These are phyloP conservation scores for Sindora glabra DNA, from an alignment of 306 rosid genomes.

Conservation along the genomic window DNA sequence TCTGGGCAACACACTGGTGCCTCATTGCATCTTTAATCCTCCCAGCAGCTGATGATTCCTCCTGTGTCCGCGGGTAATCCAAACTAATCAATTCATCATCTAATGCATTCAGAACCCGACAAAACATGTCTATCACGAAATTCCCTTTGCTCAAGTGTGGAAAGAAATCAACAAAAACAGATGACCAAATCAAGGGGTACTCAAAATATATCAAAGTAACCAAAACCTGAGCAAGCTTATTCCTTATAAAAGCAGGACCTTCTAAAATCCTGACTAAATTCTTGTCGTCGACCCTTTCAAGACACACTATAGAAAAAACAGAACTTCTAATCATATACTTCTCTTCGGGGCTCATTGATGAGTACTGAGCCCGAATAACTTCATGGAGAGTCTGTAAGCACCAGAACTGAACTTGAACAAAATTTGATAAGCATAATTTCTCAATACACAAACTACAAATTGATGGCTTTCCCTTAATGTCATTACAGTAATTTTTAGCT, in stretches of 20 bases:
- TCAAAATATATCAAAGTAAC: conserved; percentile 73
- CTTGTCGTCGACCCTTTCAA: conserved; percentile 48
- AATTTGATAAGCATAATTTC: conserved; percentile 55
- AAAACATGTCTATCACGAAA: conserved; percentile 81
- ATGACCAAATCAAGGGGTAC: conserved; percentile 76
- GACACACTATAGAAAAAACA: conserved; percentile 69
- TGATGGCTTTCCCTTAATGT: conserved; percentile 55
- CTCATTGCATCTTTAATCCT: conserved; percentile 86
- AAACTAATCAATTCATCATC: conserved; percentile 81
- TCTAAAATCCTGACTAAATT: conserved; percentile 54
- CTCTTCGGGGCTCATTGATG: conserved; percentile 59
- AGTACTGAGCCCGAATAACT: conserved; percentile 57
- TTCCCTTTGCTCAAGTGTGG: conserved; percentile 69
- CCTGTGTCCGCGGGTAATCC: conserved; percentile 70
- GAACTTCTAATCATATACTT: conserved; percentile 63
- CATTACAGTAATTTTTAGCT: conserved; percentile 58
- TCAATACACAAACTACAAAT: conserved; percentile 70
- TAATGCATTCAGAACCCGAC: conserved; percentile 78
- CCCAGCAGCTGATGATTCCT: conserved; percentile 49
- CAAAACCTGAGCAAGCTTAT: conserved; percentile 79
- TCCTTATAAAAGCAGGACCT: conserved; percentile 66
- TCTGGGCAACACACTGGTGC: conserved; percentile 62
- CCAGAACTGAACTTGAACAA: conserved; percentile 90
- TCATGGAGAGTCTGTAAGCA: conserved; percentile 82
- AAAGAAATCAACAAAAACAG: conserved; percentile 75